Base-by-base conservation (phyloP, 768 basidiomycete species). In the Neoboletus subvelutipes region DNA sequence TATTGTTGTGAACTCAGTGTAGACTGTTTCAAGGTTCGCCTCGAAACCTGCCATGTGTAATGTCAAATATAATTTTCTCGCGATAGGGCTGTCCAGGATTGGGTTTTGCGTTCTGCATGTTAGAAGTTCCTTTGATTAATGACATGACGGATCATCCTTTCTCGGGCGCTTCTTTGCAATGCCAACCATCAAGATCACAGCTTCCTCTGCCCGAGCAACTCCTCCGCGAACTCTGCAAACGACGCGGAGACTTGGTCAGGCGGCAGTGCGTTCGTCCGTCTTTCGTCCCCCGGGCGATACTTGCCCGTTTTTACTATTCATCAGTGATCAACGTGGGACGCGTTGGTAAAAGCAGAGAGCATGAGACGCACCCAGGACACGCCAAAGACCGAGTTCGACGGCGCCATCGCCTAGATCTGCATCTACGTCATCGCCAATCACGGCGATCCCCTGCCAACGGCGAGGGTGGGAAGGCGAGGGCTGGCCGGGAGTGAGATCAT, bases 401-500 rank as follows among this genome's bases (percentile, higher is more conserved):
- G 85, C 84, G 1, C 85, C 87, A 4, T 75, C 80, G 1, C 86
- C 85, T 18, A 88, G 76, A 69, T 90, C 88, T 33, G 81, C 80
- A 42, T 77, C 75, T 2, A 83, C 72, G 62, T 90, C 88, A 67
- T 90, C 88, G 8, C 88, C 88, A 31, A 88, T 77, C 49, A 89
- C 76, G 1, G 78, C 83, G 26, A 50, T 72, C 66, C 41, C 69
- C 63, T 45, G 50, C 56, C 55, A 62, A 10, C 24, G 8, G 8
- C 3, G 4, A 11, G 1, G 4, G 5, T 24, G 10, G 13, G 34
- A 18, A 22, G 15, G 9, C 10, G 13, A 18, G 9, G 13, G 37
- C 18, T 22, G 22, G 6, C 10, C 10, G 2, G 28, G 12, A 26
- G 28, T 31, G 12, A 8, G n/a, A 20, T 28, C 41, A 7, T 12